Percentiles rank a stretch among this genome's conserved stretches.
Conservation (phyloP, 1,284 basidiomycete genomes). For the Ceratobasidium sp. region DNA sequence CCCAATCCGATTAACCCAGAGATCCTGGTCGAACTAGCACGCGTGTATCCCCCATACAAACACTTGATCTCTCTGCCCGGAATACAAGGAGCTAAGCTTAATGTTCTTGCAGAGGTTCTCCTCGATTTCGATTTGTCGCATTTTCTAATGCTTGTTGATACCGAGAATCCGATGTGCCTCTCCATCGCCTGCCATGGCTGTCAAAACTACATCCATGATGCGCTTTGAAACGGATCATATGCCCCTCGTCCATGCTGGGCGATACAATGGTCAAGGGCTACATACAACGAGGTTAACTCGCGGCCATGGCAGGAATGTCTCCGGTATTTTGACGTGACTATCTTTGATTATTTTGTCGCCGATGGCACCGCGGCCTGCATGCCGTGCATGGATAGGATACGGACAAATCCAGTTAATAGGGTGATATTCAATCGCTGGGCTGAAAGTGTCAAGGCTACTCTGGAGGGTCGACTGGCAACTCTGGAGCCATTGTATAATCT, state of each 20-base stretch:
- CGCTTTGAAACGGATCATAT: not conserved
- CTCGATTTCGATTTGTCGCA: not conserved
- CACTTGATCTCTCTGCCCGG: not conserved
- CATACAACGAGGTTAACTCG: not conserved
- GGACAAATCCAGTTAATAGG: not conserved
- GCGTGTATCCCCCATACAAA: not conserved
- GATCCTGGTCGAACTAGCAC: not conserved
- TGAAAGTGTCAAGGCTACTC: not conserved
- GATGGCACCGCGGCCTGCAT: not conserved
- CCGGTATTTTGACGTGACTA: not conserved
- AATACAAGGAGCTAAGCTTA: conserved; percentile 11
- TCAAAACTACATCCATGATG: not conserved
- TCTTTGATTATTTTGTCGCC: not conserved
- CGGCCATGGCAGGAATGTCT: not conserved
- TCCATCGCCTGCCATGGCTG: not conserved
- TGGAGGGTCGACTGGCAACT: not conserved
- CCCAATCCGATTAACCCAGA: no score
- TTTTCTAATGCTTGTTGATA: not conserved
- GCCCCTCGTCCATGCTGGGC: not conserved
- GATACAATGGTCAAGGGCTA: not conserved
- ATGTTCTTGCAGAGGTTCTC: conserved; percentile 9
- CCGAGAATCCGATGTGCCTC: not conserved
- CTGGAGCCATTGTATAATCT: not conserved
- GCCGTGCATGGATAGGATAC: not conserved
- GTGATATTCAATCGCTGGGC: conserved; percentile 26